These are phyloP conservation scores for Alternaria dauci DNA, from an alignment of 2,329 filamentous ascomycete species.

Conservation along the genomic window DNA sequence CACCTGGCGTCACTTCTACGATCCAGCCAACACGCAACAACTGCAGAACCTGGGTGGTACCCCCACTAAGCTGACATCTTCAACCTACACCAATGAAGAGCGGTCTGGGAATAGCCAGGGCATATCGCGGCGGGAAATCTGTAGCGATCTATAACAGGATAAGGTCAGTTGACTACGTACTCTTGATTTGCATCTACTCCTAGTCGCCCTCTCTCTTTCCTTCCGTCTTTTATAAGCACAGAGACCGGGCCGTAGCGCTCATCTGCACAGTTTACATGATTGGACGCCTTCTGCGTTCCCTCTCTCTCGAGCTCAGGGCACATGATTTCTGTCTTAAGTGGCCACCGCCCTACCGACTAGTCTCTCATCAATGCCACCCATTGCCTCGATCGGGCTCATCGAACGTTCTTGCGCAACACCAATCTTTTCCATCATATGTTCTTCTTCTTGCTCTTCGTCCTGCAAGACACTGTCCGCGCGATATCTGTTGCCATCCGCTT, in stretches of 20 bases:
- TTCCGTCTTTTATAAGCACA: no score
- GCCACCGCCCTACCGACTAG: not conserved
- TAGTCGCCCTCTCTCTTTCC: no score
- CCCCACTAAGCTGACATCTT: not conserved
- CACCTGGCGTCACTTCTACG: not conserved
- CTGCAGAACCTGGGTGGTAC: not conserved
- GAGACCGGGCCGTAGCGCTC: no score
- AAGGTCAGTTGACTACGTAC: not conserved
- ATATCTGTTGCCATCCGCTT: constrained; percentile 30
- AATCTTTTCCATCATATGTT: constrained; percentile 33
- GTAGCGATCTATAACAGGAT: not conserved
- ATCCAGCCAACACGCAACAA: not conserved
- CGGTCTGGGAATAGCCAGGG: not conserved
- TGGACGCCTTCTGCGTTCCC: no score
- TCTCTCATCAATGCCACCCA: constrained; percentile 33
- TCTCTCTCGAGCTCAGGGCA: accelerated
- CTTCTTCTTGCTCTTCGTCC: constrained; percentile 26
- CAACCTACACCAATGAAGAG: not conserved
- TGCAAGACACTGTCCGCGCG: constrained; percentile 46
- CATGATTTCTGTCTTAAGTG: not conserved
- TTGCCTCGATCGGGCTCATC: constrained; percentile 24
- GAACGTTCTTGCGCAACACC: constrained; percentile 29
- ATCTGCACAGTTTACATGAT: no score
- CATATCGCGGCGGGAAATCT: not conserved
- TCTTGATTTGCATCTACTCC: not conserved